These are phyloP conservation scores for Lignosus rhinocerotis DNA, from an alignment of 1,284 basidiomycete species.

Conservation along the genomic window DNA sequence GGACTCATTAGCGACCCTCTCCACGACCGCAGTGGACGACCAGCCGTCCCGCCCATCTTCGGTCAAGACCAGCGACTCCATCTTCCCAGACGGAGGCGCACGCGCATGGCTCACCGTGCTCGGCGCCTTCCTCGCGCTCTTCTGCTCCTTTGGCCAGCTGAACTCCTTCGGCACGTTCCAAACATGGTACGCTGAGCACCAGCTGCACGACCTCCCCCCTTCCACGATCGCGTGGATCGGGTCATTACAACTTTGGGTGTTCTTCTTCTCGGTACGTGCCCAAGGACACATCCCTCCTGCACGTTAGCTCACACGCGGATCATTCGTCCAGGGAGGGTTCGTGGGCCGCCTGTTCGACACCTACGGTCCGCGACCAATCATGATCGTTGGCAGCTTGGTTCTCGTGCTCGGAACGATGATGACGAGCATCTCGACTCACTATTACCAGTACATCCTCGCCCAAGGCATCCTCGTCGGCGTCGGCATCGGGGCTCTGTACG, in stretches of 20 bases:
- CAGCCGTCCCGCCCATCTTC: slow-evolving; percentile 8
- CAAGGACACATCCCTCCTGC: neutral
- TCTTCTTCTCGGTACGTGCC: slow-evolving; percentile 39
- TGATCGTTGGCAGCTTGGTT: slow-evolving; percentile 34
- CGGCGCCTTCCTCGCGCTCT: slow-evolving; percentile 38
- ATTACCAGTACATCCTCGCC: slow-evolving; percentile 40
- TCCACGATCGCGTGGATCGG: slow-evolving; percentile 52
- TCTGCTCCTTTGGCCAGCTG: slow-evolving; percentile 41
- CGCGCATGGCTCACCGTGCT: slow-evolving; percentile 39
- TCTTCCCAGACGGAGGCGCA: slow-evolving; percentile 33
- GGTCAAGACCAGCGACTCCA: slow-evolving; percentile 6
- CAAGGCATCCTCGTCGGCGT: slow-evolving; percentile 40
- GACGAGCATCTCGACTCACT: slow-evolving; percentile 37
- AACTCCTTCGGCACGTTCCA: slow-evolving; percentile 45
- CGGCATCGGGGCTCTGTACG: slow-evolving; percentile 38
- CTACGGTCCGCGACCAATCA: slow-evolving; percentile 32
- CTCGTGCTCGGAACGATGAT: slow-evolving; percentile 39
- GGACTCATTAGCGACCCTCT: slow-evolving; percentile 1
- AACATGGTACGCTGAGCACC: slow-evolving; percentile 43
- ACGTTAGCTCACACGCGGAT: neutral
- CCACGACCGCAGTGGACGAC: slow-evolving; percentile 18
- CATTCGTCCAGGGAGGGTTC: slow-evolving; percentile 31
- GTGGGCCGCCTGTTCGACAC: slow-evolving; percentile 39
- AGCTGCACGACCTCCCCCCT: slow-evolving; percentile 35
- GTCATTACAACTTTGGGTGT: slow-evolving; percentile 43